Conservation (phyloP, 2,329 filamentous ascomycete genomes). For the Coniochaeta prunicola region DNA sequence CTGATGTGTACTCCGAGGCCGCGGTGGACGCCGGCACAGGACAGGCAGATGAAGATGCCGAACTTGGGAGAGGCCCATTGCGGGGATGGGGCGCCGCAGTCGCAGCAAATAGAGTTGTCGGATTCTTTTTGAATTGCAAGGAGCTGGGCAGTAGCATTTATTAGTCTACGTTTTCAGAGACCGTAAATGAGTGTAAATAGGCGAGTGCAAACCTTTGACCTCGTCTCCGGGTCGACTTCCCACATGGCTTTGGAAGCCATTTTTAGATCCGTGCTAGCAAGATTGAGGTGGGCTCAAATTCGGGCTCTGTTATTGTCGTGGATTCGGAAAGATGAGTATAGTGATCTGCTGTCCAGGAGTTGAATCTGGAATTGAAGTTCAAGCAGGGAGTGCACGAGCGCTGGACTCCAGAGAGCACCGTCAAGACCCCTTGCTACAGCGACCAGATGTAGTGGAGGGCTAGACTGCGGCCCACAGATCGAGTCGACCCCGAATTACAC, state of each 20-base stretch:
- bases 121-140: conserved; percentile 85
- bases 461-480: not conserved
- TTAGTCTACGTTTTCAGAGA: not conserved
- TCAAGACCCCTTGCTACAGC: not conserved
- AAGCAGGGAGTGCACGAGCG: not conserved
- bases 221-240: conserved; percentile 97
- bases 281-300: not conserved
- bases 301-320: not conserved
- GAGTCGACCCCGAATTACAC: not conserved
- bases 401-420: not conserved
- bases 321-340: no score
- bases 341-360: no score
- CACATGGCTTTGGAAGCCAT: conserved; percentile 79
- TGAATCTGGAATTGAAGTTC: not conserved
- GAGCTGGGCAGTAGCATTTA: conserved; percentile 52
- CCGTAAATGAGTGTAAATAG: not conserved
- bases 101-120: conserved; percentile 85
- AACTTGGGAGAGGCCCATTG: conserved; percentile 99
- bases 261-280: conserved; percentile 3
- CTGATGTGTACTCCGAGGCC: conserved; percentile 96
- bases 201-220: conserved; percentile 64
- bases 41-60: conserved; percentile 96
- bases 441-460: not conserved
- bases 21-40: conserved; percentile 89
- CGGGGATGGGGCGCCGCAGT: conserved; percentile 90